These are phyloP conservation scores for Microcyclospora tardicrescens DNA, from an alignment of 2,329 filamentous ascomycete species.

Conservation along the genomic window DNA sequence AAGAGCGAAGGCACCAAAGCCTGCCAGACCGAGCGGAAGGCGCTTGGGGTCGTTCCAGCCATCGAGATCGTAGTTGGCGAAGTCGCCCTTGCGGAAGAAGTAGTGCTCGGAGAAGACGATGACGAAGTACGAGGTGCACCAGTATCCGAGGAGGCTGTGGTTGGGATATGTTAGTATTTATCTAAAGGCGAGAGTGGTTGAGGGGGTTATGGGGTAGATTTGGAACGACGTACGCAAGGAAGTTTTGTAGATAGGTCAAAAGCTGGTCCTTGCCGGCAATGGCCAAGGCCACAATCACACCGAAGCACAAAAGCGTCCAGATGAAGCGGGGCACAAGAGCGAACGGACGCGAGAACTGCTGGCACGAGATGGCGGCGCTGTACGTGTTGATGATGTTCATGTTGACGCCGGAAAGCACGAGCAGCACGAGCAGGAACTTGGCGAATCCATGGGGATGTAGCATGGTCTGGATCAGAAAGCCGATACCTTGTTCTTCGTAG, in stretches of 20 bases:
- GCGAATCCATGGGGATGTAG: constrained; percentile 35
- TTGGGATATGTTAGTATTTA: too few species aligned
- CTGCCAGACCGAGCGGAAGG: constrained; percentile 31
- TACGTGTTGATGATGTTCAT: constrained; percentile 30
- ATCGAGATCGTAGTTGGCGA: constrained; percentile 31
- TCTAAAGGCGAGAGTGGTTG: too few species aligned
- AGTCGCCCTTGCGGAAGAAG: constrained; percentile 28
- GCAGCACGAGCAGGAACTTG: constrained; percentile 34
- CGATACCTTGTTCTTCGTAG: constrained; percentile 33
- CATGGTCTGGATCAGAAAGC: constrained; percentile 34
- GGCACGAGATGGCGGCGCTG: constrained; percentile 31
- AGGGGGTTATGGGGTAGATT: too few species aligned
- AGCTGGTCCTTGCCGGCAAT: constrained; percentile 32
- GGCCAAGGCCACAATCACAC: constrained; percentile 31
- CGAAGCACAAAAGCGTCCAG: constrained; percentile 33
- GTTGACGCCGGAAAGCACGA: constrained; percentile 27
- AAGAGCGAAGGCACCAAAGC: constrained; percentile 25
- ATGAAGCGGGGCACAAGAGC: constrained; percentile 40
- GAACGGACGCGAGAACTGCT: constrained; percentile 35
- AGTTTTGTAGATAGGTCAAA: constrained; percentile 32
- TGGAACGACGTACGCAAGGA: constrained; percentile 20
- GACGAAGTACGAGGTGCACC: constrained; percentile 34
- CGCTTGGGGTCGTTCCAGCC: constrained; percentile 33
- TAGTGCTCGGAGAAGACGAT: constrained; percentile 35
- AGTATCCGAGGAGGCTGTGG: constrained; percentile 30